phyloP scores from a whole-genome alignment of 768 basidiomycete species.

The Lactarius psammicola region DNA sequence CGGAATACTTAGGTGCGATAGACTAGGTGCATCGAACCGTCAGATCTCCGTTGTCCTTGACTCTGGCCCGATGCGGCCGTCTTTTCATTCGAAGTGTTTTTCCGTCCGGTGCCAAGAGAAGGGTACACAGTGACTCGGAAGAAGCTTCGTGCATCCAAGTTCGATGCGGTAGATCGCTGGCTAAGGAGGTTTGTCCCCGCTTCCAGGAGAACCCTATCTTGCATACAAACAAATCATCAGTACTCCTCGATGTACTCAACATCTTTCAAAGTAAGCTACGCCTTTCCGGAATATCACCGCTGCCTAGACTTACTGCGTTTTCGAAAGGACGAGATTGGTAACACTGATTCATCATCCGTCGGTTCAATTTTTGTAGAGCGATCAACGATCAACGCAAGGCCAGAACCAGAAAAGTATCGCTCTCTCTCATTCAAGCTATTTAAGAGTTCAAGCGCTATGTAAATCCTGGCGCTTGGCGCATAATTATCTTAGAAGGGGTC shows the following conservation, averaged over 20 bases:
- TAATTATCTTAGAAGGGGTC: too few relatives aligned
- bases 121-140: not conserved
- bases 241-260: not conserved
- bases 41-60: not conserved
- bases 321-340: not conserved
- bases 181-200: too few relatives aligned
- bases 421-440: too few relatives aligned
- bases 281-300: not conserved
- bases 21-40: not conserved
- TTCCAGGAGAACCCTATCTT: too few relatives aligned
- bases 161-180: not conserved
- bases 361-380: too few relatives aligned
- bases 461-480: too few relatives aligned
- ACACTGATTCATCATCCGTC: not conserved
- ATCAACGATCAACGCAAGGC: too few relatives aligned
- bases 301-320: not conserved
- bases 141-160: not conserved
- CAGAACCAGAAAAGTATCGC: too few relatives aligned
- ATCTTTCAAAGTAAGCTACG: constrained; percentile 1
- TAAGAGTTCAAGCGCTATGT: too few relatives aligned
- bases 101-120: not conserved
- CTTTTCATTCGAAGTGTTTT: not conserved
- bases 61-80: constrained; percentile 10
- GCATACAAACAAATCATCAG: too few relatives aligned
- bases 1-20: not conserved